These are phyloP conservation scores for Asterionellopsis glacialis DNA, from an alignment of 108 stramenopile species.

Conservation along the genomic window DNA sequence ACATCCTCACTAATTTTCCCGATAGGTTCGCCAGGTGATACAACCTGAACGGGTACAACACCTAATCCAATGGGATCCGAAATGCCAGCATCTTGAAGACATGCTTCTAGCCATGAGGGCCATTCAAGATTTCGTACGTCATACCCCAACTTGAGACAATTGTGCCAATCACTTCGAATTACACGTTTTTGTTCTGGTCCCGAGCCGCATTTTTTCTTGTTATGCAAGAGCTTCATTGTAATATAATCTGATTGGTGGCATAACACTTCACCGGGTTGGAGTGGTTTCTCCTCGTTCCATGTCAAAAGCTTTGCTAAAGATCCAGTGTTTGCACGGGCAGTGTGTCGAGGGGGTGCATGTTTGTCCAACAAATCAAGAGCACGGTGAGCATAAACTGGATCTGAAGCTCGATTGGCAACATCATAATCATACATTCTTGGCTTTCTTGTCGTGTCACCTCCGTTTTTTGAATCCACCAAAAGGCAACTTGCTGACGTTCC, in stretches of 20 bases:
- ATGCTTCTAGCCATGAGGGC: conserved; percentile 61
- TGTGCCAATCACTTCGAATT: conserved; percentile 86
- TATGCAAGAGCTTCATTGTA: conserved; percentile 46
- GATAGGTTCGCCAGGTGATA: conserved; percentile 69
- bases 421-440: conserved; percentile 83
- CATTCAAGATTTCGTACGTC: conserved; percentile 71
- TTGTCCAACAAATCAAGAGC: conserved; percentile 58
- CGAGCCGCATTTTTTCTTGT: conserved; percentile 19
- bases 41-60: conserved; percentile 46
- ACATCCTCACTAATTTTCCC: conserved; percentile 57
- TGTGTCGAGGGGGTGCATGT: conserved; percentile 75
- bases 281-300: conserved; percentile 73
- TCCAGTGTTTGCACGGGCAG: conserved; percentile 72
- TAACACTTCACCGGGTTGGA: conserved; percentile 51
- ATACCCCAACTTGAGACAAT: conserved; percentile 88
- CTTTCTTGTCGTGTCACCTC: conserved; percentile 21
- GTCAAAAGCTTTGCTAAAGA: conserved; percentile 86
- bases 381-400: conserved; percentile 16
- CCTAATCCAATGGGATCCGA: conserved; percentile 10
- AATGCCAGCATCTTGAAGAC: conserved; percentile 51
- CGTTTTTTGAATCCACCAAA: conserved; percentile 41
- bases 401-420: conserved; percentile 15
- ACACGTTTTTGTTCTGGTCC: conserved; percentile 15
- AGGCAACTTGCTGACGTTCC: conserved; percentile 82
- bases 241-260: conserved; percentile 95